Evolutionary conservation across 108 stramenopile genomes (phyloP).

Genomic region (Aurantiochytrium sp.): DNA sequence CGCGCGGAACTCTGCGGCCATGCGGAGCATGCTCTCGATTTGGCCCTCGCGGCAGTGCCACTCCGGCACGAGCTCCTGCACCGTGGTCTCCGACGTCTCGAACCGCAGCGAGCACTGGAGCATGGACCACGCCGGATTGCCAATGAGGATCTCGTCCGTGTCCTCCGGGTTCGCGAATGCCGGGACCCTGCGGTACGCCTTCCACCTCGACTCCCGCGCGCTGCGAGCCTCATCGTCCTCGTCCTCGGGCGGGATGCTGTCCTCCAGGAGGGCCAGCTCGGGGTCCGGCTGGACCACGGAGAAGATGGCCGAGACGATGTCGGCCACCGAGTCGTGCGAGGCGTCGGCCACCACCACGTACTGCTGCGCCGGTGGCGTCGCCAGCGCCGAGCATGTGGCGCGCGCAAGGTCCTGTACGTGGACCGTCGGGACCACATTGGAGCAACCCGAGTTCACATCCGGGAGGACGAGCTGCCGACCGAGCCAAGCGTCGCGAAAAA

Average conservation of each 20-base stretch:
- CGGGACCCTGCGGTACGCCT: neutral
- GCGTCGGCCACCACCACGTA: conserved; percentile 14
- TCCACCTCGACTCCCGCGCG: neutral
- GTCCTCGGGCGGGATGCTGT: neutral
- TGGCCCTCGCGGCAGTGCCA: neutral
- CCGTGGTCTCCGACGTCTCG: neutral
- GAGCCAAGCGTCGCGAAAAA: conserved; percentile 28
- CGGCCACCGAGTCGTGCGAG: neutral
- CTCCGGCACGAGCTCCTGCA: neutral
- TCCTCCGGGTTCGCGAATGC: neutral
- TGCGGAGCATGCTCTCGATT: neutral
- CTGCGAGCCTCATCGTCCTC: neutral
- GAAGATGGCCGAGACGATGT: conserved; percentile 26
- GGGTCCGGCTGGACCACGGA: conserved; percentile 24
- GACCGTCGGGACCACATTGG: neutral
- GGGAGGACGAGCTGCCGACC: neutral
- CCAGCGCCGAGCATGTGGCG: neutral
- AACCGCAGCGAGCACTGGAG: neutral
- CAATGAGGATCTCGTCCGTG: neutral
- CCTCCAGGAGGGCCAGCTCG: neutral
- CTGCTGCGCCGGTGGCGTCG: neutral
- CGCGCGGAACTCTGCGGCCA: neutral
- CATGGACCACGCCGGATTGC: neutral
- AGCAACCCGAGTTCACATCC: neutral
- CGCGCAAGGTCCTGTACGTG: neutral